Evolutionary conservation across 192 early-diverging fungal genomes (phyloP).

Genomic region (Coemansia sp.): DNA sequence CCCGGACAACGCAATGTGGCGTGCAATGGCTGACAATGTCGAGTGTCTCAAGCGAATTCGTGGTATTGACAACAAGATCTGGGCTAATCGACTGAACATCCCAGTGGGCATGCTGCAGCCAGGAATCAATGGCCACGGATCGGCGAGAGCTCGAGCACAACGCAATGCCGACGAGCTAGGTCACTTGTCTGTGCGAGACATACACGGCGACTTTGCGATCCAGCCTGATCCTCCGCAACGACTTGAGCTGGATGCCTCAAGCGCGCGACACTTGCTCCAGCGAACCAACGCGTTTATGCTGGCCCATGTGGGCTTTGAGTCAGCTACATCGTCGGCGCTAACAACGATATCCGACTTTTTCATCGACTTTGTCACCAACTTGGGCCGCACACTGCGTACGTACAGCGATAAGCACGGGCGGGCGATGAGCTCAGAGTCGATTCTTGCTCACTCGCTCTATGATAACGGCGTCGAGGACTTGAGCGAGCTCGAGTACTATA

Average conservation of each 20-base stretch:
- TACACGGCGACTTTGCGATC: conserved; percentile 32
- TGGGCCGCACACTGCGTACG: conserved; percentile 78
- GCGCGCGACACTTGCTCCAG: conserved; percentile 65
- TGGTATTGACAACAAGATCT: conserved; percentile 64
- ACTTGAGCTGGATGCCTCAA: conserved; percentile 61
- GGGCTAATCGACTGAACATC: conserved; percentile 59
- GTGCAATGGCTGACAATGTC: conserved; percentile 58
- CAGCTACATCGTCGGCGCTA: conserved; percentile 67
- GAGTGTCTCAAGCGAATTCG: conserved; percentile 61
- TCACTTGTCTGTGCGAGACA: conserved; percentile 15
- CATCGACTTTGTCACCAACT: conserved; percentile 78
- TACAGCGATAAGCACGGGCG: conserved; percentile 79
- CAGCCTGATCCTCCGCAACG: conserved; percentile 51
- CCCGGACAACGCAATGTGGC: conserved; percentile 55
- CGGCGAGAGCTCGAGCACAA: conserved; percentile 1
- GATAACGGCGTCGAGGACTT: conserved; percentile 80
- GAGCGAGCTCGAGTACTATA: conserved; percentile 74
- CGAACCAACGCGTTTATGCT: conserved; percentile 71
- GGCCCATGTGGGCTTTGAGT: conserved; percentile 90
- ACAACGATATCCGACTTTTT: conserved; percentile 79
- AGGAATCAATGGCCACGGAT: background rate
- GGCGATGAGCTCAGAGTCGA: conserved; percentile 81
- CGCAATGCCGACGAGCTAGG: conserved; percentile 12
- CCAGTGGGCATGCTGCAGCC: conserved; percentile 33
- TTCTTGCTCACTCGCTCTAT: conserved; percentile 77